phyloP scores from a whole-genome alignment of 1,284 basidiomycete species.

The Apiotrichum domesticum region DNA sequence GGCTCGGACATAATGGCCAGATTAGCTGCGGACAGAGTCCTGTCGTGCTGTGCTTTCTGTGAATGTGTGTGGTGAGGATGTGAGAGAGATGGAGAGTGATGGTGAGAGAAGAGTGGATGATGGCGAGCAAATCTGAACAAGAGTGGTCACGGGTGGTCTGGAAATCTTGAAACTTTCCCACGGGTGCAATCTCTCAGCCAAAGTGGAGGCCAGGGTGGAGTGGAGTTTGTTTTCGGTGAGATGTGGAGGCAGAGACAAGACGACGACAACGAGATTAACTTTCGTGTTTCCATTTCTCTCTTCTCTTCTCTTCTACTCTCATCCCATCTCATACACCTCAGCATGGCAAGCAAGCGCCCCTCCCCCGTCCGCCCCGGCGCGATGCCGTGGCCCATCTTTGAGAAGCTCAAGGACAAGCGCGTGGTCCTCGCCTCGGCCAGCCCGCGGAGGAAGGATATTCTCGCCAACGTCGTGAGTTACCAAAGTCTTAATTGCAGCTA shows the following conservation, averaged over 20 bases:
- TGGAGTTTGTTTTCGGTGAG: no score
- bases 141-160: neutral
- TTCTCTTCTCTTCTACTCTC: neutral
- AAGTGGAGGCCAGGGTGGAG: neutral
- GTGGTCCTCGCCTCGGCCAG: conserved; percentile 80
- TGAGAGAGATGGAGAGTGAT: neutral
- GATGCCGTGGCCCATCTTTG: conserved; percentile 62
- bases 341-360: conserved; percentile 12
- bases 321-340: neutral
- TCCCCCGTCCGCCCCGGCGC: conserved; percentile 62
- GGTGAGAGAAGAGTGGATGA: neutral
- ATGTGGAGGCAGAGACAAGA: no score
- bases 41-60: neutral
- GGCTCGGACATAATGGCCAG: conserved; percentile 31
- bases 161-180: neutral
- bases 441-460: conserved; percentile 76
- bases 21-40: no score
- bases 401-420: conserved; percentile 62
- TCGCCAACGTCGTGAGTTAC: conserved; percentile 64
- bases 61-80: neutral
- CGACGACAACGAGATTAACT: no score
- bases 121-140: neutral
- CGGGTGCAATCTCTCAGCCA: no score
- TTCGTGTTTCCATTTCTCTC: neutral
- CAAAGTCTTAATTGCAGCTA: conserved; percentile 17